Conservation (phyloP, 108 stramenopile species). For the Skeletonema potamos region DNA sequence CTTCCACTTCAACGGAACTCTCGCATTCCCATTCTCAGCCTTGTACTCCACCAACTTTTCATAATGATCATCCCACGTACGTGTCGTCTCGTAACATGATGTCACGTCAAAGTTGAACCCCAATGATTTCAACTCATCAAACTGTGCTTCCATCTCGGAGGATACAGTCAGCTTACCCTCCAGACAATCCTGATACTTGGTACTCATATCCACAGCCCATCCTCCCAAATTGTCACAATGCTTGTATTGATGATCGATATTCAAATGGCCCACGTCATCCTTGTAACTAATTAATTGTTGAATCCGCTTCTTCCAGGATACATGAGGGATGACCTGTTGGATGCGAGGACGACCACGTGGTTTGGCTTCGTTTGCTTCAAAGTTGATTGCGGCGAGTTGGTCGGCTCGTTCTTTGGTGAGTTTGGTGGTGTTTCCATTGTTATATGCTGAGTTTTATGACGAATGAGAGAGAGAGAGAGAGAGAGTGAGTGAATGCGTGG, state of each 20-base stretch:
- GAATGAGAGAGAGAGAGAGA: not conserved
- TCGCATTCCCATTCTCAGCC: conserved; percentile 51
- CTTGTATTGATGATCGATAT: conserved; percentile 21
- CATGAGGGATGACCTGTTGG: conserved; percentile 2
- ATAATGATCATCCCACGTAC: conserved; percentile 50
- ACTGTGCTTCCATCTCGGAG: conserved; percentile 3
- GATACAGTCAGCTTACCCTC: not conserved
- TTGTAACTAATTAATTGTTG: conserved; percentile 9
- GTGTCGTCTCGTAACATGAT: conserved; percentile 6
- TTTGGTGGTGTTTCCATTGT: conserved; percentile 19
- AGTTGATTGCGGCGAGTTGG: conserved; percentile 53
- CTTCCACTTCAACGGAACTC: conserved; percentile 66
- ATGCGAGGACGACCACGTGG: not conserved
- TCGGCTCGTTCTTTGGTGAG: conserved; percentile 56
- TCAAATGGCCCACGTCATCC: conserved; percentile 14
- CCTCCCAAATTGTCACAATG: conserved; percentile 25
- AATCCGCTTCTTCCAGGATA: conserved; percentile 15
- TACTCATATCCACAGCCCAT: conserved; percentile 16
- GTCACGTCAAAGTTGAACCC: conserved; percentile 15
- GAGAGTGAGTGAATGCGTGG: not conserved
- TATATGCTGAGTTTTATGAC: conserved; percentile 44
- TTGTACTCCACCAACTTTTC: conserved; percentile 42
- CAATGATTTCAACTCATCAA: conserved; percentile 6
- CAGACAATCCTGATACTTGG: conserved; percentile 5
- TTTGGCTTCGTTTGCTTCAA: conserved; percentile 31